Evolutionary conservation across 352 stramenopile genomes (phyloP).

Genomic region (Globisporangium emineosum): DNA sequence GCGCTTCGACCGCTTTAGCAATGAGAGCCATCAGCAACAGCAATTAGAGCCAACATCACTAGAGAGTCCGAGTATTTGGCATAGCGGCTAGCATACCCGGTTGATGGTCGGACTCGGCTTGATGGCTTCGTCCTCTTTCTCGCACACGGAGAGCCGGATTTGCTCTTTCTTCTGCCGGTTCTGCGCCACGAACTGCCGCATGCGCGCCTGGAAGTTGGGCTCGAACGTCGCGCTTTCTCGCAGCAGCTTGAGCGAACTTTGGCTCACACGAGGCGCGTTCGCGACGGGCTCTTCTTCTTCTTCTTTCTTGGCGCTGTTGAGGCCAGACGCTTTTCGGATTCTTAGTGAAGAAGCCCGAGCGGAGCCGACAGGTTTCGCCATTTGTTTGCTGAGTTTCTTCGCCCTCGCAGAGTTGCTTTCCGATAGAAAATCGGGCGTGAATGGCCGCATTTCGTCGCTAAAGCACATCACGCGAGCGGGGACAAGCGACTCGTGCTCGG

Average conservation of each 20-base stretch:
- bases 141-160: constrained; percentile 35
- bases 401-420: neutral
- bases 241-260: constrained; percentile 37
- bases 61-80: neutral
- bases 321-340: neutral
- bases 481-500: neutral
- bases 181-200: constrained; percentile 43
- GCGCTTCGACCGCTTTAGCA: constrained; percentile 50
- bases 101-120: constrained; percentile 51
- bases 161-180: constrained; percentile 44
- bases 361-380: neutral
- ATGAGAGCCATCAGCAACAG: neutral
- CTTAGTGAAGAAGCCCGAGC: neutral
- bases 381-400: neutral
- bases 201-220: constrained; percentile 56
- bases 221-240: constrained; percentile 48
- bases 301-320: neutral
- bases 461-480: constrained; percentile 16
- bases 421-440: constrained; percentile 6
- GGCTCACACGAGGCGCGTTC: constrained; percentile 16
- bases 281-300: neutral
- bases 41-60: neutral
- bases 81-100: constrained; percentile 24
- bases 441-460: constrained; percentile 18
- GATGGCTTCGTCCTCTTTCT: constrained; percentile 27